Evolutionary conservation across 768 basidiomycete species (phyloP).

Genomic region (Auriculariales sp.): DNA sequence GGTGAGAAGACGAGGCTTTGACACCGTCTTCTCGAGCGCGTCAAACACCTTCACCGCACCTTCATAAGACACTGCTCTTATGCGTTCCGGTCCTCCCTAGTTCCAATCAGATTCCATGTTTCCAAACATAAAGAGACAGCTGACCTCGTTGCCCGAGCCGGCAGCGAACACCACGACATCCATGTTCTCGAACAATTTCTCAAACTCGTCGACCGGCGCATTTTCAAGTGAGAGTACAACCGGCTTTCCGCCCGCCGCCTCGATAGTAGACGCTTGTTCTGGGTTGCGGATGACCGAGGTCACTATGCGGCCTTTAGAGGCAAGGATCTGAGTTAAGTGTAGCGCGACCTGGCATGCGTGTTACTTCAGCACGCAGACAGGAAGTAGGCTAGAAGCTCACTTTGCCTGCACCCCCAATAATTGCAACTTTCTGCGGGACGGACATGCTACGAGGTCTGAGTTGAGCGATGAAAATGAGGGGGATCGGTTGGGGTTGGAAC

Average conservation of each 20-base stretch:
- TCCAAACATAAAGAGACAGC: no score
- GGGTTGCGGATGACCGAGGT: conserved; percentile 41
- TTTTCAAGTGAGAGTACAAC: conserved; percentile 44
- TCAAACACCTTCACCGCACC: conserved; percentile 59
- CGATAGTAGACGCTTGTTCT: conserved; percentile 33
- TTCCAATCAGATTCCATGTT: no score
- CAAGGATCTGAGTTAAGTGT: conserved; percentile 36
- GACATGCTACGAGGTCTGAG: no score
- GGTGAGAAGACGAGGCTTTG: conserved; percentile 38
- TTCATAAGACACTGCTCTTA: conserved; percentile 40
- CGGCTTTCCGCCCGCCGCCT: conserved; percentile 25
- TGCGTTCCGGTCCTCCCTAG: conserved; percentile 16
- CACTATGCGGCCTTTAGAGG: conserved; percentile 25
- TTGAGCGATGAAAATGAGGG: no score
- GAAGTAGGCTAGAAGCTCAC: no score
- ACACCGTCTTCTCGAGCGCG: conserved; percentile 39
- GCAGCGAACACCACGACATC: conserved; percentile 26
- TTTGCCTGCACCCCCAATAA: no score
- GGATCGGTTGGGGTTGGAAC: no score
- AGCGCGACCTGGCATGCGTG: conserved; percentile 25
- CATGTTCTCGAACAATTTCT: conserved; percentile 24
- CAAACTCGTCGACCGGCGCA: conserved; percentile 28
- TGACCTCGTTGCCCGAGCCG: conserved; percentile 44
- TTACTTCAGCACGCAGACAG: no score
- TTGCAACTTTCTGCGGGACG: no score